Evolutionary conservation across 2,329 filamentous ascomycete genomes (phyloP).

Genomic region (Achaetomium macrosporum): DNA sequence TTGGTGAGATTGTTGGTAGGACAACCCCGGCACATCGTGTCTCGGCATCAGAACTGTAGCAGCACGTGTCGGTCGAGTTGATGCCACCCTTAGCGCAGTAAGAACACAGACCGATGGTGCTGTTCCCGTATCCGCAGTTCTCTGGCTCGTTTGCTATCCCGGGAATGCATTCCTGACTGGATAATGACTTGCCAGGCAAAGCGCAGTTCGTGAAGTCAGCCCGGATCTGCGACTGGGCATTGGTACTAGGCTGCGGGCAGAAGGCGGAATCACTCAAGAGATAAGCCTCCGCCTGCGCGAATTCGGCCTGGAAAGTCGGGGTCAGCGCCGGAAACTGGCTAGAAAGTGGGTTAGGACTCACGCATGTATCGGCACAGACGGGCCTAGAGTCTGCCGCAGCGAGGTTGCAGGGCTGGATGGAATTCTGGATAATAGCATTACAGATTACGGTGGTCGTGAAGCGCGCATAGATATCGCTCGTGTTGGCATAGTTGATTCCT

Average conservation of each 20-base stretch:
- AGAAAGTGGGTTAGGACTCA: conserved; percentile 36
- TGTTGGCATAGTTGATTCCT: conserved; percentile 69
- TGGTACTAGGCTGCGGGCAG: conserved; percentile 60
- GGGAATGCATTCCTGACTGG: conserved; percentile 63
- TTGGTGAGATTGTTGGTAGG: conserved; percentile 67
- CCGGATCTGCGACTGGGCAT: conserved; percentile 71
- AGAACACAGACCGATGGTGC: conserved; percentile 70
- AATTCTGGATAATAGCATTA: conserved; percentile 91
- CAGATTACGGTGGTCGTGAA: conserved; percentile 91
- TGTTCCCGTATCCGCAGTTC: conserved; percentile 78
- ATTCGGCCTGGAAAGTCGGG: conserved; percentile 56
- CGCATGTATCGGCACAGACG: conserved; percentile 85
- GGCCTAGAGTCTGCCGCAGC: conserved; percentile 61
- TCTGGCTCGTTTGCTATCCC: conserved; percentile 74
- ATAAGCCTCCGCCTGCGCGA: conserved; percentile 81
- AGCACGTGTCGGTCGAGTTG: conserved; percentile 94
- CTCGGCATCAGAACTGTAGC: conserved; percentile 73
- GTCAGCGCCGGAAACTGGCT: conserved; percentile 11
- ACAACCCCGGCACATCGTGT: conserved; percentile 67
- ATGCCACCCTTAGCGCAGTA: conserved; percentile 79
- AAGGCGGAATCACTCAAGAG: conserved; percentile 68
- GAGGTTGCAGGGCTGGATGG: conserved; percentile 62
- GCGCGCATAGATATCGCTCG: conserved; percentile 79
- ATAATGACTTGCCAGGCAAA: conserved; percentile 72
- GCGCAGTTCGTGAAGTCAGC: conserved; percentile 91